Percentiles rank a stretch among this genome's conserved stretches.
Evolutionary conservation across 2,329 filamentous ascomycete genomes (phyloP).

Genomic region (Pseudocercospora crystallina): DNA sequence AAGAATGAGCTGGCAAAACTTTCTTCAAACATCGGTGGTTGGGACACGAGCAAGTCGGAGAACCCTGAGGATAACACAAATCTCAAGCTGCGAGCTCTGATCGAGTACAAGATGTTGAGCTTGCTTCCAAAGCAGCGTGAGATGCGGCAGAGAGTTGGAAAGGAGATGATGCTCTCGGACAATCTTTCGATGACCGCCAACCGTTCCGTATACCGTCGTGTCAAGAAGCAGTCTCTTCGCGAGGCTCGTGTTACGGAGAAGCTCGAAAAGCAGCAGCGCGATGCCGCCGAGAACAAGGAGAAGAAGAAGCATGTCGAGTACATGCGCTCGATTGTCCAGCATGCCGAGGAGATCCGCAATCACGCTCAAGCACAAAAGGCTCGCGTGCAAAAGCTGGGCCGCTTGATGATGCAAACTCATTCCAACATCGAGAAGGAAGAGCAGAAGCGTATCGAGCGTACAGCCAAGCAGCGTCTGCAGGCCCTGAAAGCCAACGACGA

Average conservation of each 20-base stretch:
- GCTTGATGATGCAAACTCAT: constrained; percentile 85
- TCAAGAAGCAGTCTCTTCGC: constrained; percentile 95
- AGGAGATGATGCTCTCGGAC: constrained; percentile 92
- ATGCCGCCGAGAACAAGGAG: constrained; percentile 91
- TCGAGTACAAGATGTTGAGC: constrained; percentile 89
- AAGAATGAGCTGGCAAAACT: constrained; percentile 81
- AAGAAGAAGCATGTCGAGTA: constrained; percentile 97
- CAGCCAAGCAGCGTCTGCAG: constrained; percentile 98
- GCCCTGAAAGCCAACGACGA: constrained; percentile 98
- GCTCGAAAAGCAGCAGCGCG: constrained; percentile 96
- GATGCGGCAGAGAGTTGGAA: constrained; percentile 80
- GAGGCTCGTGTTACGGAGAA: constrained; percentile 98
- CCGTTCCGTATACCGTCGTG: constrained; percentile 80
- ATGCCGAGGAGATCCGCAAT: constrained; percentile 74
- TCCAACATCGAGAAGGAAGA: constrained; percentile 98
- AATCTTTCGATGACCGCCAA: constrained; percentile 98
- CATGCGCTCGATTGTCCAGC: constrained; percentile 79
- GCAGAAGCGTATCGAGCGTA: constrained; percentile 95
- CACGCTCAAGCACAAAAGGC: constrained; percentile 65
- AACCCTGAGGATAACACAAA: constrained; percentile 72
- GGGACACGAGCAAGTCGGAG: constrained; percentile 73
- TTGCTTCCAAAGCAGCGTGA: constrained; percentile 86
- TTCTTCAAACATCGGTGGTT: constrained; percentile 81
- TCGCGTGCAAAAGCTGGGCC: constrained; percentile 82
- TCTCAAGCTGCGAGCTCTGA: constrained; percentile 83